phyloP scores from a whole-genome alignment of 177 flowering plant species.

The Telopea speciosissima region DNA sequence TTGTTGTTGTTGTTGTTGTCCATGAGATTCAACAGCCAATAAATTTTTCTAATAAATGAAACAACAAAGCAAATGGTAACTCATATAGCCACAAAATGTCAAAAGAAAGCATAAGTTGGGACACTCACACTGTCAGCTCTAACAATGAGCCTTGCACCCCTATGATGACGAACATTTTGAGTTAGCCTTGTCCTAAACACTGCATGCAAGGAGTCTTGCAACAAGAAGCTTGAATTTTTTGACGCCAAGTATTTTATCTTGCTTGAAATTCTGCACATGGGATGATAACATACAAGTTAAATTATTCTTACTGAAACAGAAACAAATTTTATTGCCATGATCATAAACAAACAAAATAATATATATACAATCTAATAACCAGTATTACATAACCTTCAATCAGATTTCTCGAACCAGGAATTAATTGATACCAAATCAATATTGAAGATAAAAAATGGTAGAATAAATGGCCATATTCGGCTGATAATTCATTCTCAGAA shows the following conservation, averaged over 20 bases:
- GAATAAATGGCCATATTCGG: not conserved
- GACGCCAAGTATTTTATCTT: slow-evolving; percentile 41
- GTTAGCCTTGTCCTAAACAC: slow-evolving; percentile 30
- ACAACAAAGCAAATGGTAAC: not conserved
- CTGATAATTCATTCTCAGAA: not conserved
- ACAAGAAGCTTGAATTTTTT: slow-evolving; percentile 46
- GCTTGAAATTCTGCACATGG: slow-evolving; percentile 31
- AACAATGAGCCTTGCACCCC: slow-evolving; percentile 56
- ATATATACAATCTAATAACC: too few relatives aligned
- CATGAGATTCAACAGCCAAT: slow-evolving; percentile 1
- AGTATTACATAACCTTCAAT: not conserved
- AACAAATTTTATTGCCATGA: not conserved
- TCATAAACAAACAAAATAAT: not conserved
- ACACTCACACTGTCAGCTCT: slow-evolving; percentile 72
- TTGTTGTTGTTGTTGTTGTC: too few relatives aligned
- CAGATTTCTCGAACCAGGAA: not conserved
- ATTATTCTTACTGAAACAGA: not conserved
- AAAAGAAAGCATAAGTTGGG: not conserved
- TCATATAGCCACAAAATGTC: not conserved
- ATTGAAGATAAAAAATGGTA: not conserved
- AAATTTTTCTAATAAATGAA: not conserved
- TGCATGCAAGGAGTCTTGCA: slow-evolving; percentile 38
- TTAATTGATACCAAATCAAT: not conserved
- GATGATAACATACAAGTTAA: not conserved
- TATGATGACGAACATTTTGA: slow-evolving; percentile 27